Base-by-base conservation (phyloP, 1,284 basidiomycete genomes). In the Gastroboletus turbinatus region DNA sequence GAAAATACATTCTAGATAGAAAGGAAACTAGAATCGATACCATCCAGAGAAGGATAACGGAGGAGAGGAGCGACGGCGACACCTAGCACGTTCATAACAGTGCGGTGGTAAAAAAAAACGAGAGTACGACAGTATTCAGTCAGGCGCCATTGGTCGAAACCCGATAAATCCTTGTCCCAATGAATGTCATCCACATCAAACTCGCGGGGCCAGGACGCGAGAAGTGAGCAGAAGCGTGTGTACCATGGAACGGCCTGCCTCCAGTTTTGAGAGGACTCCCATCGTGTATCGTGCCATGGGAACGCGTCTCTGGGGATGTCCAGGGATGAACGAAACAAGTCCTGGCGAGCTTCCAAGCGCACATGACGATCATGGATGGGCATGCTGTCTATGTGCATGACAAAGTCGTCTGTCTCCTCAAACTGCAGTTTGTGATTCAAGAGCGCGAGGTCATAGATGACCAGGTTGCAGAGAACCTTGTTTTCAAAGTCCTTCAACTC, bases 201-300 rank as follows among this genome's bases (percentile, higher is more conserved):
- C 17, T 52, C 29, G 1, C 16, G 30, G 5, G 59, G 59, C 47
- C 59, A 61, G 5, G 58, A 29, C 0, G 40, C 29, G 1, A 60
- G 45, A 11, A 60, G 36, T 3, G 21, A 32, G 0, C 36, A 19
- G 23, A 60, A 53, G 0, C 27, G 23, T 0, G 47, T 53, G 9
- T 58, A 58, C 59, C 59, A 60, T 0, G 35, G 59, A 7, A 60
- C n/a, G 5, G 59, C 54, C 13, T 36, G 43, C 3, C 10, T 52
- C 58, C 39, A 46, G 3, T 56, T 38, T 3, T 3, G 3, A 2
- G 50, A 25, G 0, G 10, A 46, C 14, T 60, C 46, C 49, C 58
- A 60, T 1, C 13, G 23, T 0, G 23, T 11, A 10, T 60, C 52
- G n/a, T 60, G 57, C 50, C 56, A 58, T 3, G 36, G 58, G 5